A percentile compares a stretch with the other conserved stretches of the same genome.
Evolutionary conservation across 768 basidiomycete genomes (phyloP).

Genomic region (Leccinum sublutescens): DNA sequence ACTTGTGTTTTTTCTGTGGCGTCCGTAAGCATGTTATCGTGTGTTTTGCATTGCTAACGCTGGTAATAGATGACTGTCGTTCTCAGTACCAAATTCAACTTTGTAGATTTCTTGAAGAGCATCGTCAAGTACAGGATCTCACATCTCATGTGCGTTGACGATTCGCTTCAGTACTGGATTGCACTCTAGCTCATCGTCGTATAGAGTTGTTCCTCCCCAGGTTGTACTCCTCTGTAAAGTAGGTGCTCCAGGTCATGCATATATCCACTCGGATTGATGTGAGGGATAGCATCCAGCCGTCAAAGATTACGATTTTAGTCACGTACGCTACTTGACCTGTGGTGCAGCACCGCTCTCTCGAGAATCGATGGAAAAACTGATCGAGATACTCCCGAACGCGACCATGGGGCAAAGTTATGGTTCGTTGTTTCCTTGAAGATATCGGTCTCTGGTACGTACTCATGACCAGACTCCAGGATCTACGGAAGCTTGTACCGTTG

Average conservation of each 20-base stretch:
- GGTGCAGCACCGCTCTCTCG: slow-evolving; percentile 61
- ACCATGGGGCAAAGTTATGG: slow-evolving; percentile 65
- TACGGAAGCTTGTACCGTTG: slow-evolving; percentile 60
- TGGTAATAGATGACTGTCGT: slow-evolving; percentile 48
- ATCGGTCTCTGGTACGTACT: neutral
- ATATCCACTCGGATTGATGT: neutral
- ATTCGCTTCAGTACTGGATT: neutral
- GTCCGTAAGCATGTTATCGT: slow-evolving; percentile 37
- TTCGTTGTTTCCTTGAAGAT: slow-evolving; percentile 19
- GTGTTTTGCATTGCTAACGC: slow-evolving; percentile 4
- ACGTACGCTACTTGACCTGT: slow-evolving; percentile 36
- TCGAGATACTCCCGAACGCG: slow-evolving; percentile 45
- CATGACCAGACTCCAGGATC: slow-evolving; percentile 40
- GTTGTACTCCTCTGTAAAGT: slow-evolving; percentile 52
- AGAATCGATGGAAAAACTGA: slow-evolving; percentile 48
- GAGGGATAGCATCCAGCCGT: slow-evolving; percentile 37
- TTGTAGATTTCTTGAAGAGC: slow-evolving; percentile 44
- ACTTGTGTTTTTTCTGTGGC: slow-evolving; percentile 53
- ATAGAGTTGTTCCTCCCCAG: slow-evolving; percentile 48
- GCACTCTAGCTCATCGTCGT: neutral
- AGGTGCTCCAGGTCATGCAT: neutral
- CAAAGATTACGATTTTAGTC: slow-evolving; percentile 39
- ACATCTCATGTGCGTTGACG: slow-evolving; percentile 38
- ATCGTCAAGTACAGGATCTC: slow-evolving; percentile 46
- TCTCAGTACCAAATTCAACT: slow-evolving; percentile 43